phyloP scores from a whole-genome alignment of 1,284 basidiomycete genomes.

The Apiotrichum domesticum region DNA sequence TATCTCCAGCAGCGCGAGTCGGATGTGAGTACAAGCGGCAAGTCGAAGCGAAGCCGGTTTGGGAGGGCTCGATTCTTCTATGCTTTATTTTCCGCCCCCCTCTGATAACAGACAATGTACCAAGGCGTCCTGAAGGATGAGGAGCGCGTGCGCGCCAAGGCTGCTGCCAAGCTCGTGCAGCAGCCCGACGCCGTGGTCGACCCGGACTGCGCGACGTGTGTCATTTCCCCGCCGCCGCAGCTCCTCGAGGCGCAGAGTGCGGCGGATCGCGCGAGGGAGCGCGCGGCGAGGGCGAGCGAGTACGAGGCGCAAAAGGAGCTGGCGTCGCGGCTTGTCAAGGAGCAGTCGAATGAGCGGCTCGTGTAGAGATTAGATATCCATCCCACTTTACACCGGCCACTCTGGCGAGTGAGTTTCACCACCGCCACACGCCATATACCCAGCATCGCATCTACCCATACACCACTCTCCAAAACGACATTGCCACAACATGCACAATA shows the following conservation, averaged over 20 bases:
- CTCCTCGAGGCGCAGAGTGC: conserved; percentile 32
- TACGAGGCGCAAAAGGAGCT: conserved; percentile 37
- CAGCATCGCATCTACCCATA: neutral
- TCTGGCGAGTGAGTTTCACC: neutral
- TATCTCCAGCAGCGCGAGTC: conserved; percentile 79
- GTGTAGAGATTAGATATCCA: neutral
- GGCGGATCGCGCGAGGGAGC: conserved; percentile 28
- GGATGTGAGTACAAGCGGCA: conserved; percentile 54
- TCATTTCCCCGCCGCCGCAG: conserved; percentile 37
- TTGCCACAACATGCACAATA: no score
- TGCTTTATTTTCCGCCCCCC: neutral
- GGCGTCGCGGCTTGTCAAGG: conserved; percentile 19
- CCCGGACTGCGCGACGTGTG: conserved; percentile 38
- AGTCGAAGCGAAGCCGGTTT: no score
- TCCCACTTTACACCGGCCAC: no score
- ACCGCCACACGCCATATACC: neutral
- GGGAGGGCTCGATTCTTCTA: neutral
- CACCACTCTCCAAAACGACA: neutral
- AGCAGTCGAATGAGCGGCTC: conserved; percentile 8
- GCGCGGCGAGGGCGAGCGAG: conserved; percentile 28
- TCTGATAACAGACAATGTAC: conserved; percentile 69
- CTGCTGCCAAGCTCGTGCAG: conserved; percentile 7
- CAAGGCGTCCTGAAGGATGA: conserved; percentile 82
- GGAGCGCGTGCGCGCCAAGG: conserved; percentile 52
- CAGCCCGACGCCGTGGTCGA: conserved; percentile 36